Evolutionary conservation across 345 rosid genomes (phyloP).

Genomic region (Camelina neglecta): DNA sequence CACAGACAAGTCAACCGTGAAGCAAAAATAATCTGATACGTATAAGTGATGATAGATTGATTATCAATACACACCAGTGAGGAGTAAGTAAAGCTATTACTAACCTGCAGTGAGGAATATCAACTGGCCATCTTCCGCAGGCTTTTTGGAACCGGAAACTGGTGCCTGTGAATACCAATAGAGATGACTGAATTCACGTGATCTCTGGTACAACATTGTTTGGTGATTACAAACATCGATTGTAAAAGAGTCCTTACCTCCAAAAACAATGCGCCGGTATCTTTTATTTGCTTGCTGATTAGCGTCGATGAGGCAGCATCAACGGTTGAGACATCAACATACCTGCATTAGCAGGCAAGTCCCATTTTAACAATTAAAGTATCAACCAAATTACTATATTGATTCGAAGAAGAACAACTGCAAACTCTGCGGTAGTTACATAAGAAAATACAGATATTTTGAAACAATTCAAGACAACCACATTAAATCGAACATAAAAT

Average conservation of each 20-base stretch:
- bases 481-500: constrained; percentile 1
- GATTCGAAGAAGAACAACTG: background rate
- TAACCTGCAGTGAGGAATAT: constrained; percentile 92
- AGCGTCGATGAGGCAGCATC: constrained; percentile 78
- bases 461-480: background rate
- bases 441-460: background rate
- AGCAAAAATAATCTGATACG: background rate
- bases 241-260: constrained; percentile 56
- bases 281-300: constrained; percentile 63
- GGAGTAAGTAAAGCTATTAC: constrained; percentile 10
- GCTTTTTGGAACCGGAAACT: constrained; percentile 95
- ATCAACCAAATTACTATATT: constrained; percentile 1
- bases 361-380: background rate
- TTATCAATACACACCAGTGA: background rate
- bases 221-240: background rate
- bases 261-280: constrained; percentile 75
- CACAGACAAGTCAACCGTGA: background rate
- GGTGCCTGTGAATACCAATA: constrained; percentile 64
- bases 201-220: background rate
- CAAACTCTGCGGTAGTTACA: constrained; percentile 1
- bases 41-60: background rate
- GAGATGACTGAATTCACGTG: background rate
- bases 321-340: constrained; percentile 92
- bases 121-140: constrained; percentile 87
- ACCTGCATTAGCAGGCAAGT: constrained; percentile 51